phyloP scores from a whole-genome alignment of 306 rosid genomes.

The Pterocarpus santalinus region DNA sequence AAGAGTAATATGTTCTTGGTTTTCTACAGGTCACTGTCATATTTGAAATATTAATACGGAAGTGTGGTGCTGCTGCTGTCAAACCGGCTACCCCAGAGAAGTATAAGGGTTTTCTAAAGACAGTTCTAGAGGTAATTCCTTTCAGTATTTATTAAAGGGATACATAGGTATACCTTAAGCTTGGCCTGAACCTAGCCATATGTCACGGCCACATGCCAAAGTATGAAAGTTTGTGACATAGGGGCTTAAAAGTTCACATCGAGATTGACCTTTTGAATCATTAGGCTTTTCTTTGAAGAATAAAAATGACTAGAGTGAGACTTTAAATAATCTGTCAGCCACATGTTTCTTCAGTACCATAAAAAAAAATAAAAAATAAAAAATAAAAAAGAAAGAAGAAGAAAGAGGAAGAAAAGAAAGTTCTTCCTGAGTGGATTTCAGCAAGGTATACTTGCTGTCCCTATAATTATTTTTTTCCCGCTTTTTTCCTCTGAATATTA shows the following conservation, averaged over 20 bases:
- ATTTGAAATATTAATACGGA: conserved; percentile 80
- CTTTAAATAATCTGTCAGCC: conserved; percentile 28
- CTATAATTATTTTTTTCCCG: conserved; percentile 10
- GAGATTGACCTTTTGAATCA: conserved; percentile 28
- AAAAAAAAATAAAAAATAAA: too few species aligned
- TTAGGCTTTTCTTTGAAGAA: conserved; percentile 27
- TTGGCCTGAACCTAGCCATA: conserved; percentile 21
- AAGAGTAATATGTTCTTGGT: conserved; percentile 14
- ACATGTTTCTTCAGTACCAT: conserved; percentile 17
- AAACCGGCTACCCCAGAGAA: conserved; percentile 73
- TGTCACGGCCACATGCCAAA: conserved; percentile 21
- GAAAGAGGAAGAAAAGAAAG: too few species aligned
- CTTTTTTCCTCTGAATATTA: background rate
- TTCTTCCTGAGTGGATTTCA: background rate
- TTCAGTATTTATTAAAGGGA: conserved; percentile 15
- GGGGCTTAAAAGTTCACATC: conserved; percentile 26
- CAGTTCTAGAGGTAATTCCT: conserved; percentile 69
- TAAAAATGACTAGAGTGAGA: background rate
- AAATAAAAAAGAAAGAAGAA: too few species aligned
- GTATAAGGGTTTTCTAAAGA: conserved; percentile 70
- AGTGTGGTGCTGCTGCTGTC: conserved; percentile 84
- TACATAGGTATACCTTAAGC: too few species aligned
- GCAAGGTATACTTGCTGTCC: background rate
- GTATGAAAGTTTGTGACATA: background rate
- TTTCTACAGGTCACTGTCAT: conserved; percentile 73